A percentile compares a stretch with the other conserved stretches of the same genome.
phyloP scores from a whole-genome alignment of 768 basidiomycete species.

The Megacollybia marginata region DNA sequence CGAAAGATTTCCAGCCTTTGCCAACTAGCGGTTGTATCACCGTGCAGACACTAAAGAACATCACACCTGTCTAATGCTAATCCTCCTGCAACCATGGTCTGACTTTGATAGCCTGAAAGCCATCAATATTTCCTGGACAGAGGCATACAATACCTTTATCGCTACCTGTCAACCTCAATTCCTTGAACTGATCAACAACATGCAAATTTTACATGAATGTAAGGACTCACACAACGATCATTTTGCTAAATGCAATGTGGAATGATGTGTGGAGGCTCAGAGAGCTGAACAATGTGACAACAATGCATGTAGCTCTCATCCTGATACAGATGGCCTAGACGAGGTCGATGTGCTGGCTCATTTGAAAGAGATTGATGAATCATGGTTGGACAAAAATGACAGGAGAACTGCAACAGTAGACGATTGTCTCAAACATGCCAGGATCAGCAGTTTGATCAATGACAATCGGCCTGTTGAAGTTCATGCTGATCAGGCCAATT shows the following conservation, averaged over 20 bases:
- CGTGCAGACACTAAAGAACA: conserved; percentile 2
- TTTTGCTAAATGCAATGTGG: conserved; percentile 11
- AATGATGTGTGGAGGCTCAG: background rate
- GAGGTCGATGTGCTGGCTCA: background rate
- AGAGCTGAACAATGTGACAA: background rate
- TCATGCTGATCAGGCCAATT: too few species aligned
- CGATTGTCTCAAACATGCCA: too few species aligned
- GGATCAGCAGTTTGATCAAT: too few species aligned
- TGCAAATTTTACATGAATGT: conserved; percentile 35
- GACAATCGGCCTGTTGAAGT: too few species aligned
- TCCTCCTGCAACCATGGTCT: conserved; percentile 22
- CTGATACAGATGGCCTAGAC: background rate
- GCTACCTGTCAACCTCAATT: conserved; percentile 1
- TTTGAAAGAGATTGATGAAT: background rate
- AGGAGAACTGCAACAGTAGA: too few species aligned
- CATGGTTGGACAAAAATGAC: too few species aligned
- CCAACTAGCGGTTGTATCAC: too few species aligned
- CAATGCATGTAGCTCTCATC: too few species aligned
- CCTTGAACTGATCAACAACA: conserved; percentile 24
- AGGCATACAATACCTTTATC: conserved; percentile 18
- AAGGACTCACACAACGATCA: conserved; percentile 25
- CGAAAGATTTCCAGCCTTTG: too few species aligned
- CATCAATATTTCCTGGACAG: conserved; percentile 16
- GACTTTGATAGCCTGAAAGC: conserved; percentile 21
- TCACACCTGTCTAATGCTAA: conserved; percentile 23